Evolutionary conservation across 352 stramenopile genomes (phyloP), one percentile per base, ranked within the genome.

Genomic region (Phytophthora boehmeriae): DNA sequence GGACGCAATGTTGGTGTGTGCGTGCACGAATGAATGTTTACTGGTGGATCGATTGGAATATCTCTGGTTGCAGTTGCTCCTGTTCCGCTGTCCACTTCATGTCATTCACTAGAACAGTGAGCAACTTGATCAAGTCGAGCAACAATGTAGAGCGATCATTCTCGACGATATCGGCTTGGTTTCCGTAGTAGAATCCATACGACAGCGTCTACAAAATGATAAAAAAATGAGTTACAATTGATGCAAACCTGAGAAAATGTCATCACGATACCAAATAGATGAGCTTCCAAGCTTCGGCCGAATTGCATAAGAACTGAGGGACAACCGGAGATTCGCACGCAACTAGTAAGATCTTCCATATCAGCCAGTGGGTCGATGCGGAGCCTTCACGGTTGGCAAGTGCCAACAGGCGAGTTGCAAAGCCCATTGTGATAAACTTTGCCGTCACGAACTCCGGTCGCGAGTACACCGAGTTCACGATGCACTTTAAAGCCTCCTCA

Each of bases 401-500:
- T 0, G 22, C 52, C 0, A 88, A 34, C 17, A 88, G 25, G 1
- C 73, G 71, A 34, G 38, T 47, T 8, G 54, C 19, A 30, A 76
- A 76, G 0, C 36, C 42, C 3, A 71, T 58, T 2, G 52, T 9
- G 9, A 83, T 25, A 22, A 78, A 55, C 32, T 55, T 49, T 43
- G 75, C 57, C 9, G 49, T 53, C 20, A 90, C 70, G 42, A 92
- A 92, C 5, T 85, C 74, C 5, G 76, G 78, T 6, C 82, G 68
- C 23, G 63, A 80, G 55, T 84, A 88, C 8, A 90, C 68, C 20
- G 72, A 86, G 46, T 92, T 92, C 50, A 92, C 80, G 41, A 73
- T 63, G 65, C 82, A 92, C 58, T 88, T 92, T 46, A 92, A 54
- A 23, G 76, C 70, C 67, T 88, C 82, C 66, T 86, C 80, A 6